phyloP scores from a whole-genome alignment of 192 early-diverging fungal species.

The Thamnidium elegans region DNA sequence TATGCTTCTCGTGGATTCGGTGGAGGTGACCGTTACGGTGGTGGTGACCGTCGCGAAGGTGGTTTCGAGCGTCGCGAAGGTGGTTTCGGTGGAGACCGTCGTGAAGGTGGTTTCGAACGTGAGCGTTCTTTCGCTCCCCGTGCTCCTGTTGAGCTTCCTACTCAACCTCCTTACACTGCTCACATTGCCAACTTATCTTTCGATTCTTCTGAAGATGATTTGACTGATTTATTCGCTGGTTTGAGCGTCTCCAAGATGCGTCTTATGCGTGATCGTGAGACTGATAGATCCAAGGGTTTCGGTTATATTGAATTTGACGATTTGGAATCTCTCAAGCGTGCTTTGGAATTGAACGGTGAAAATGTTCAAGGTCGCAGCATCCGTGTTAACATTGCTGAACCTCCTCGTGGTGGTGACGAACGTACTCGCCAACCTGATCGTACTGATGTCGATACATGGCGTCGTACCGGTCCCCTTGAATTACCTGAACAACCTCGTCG shows the following conservation, averaged over 20 bases:
- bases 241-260: constrained; percentile 75
- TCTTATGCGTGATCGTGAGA: constrained; percentile 76
- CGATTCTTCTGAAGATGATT: constrained; percentile 71
- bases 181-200: constrained; percentile 91
- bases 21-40: constrained; percentile 12
- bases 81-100: constrained; percentile 32
- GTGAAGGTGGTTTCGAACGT: constrained; percentile 38
- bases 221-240: constrained; percentile 71
- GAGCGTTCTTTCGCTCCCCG: constrained; percentile 33
- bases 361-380: constrained; percentile 66
- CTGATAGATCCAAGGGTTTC: constrained; percentile 84
- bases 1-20: constrained; percentile 10
- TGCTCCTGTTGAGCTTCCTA: constrained; percentile 67
- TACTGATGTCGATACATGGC: constrained; percentile 56
- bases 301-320: constrained; percentile 95
- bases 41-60: constrained; percentile 23
- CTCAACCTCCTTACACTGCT: constrained; percentile 83
- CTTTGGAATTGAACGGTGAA: constrained; percentile 65
- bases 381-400: constrained; percentile 86
- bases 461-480: constrained; percentile 45
- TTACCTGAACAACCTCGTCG: constrained; percentile 38
- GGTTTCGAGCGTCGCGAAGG: constrained; percentile 33
- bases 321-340: constrained; percentile 76
- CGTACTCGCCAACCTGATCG: constrained; percentile 53
- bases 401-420: constrained; percentile 36